Percentiles rank a stretch among this genome's conserved stretches.
phyloP scores from a whole-genome alignment of 306 rosid genomes.

The Acacia acuminata region DNA sequence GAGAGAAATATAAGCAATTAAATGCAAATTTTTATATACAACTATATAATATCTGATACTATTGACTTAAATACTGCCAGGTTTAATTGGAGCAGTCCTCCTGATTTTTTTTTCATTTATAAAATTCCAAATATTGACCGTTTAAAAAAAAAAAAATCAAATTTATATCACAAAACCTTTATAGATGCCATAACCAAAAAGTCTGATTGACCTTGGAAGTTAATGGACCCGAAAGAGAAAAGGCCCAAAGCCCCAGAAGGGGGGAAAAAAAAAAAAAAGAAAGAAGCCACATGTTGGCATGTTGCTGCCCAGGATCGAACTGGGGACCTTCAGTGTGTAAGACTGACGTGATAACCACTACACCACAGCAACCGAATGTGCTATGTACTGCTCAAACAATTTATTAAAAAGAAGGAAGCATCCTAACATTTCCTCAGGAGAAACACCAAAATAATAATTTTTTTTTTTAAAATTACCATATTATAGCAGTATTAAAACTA shows the following conservation, averaged over 20 bases:
- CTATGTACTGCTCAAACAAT: not conserved
- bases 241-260: not conserved
- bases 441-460: too few relatives aligned
- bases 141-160: not conserved
- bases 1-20: too few relatives aligned
- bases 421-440: too few relatives aligned
- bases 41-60: too few relatives aligned
- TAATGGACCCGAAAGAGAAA: not conserved
- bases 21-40: too few relatives aligned
- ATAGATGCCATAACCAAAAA: not conserved
- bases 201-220: not conserved
- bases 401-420: too few relatives aligned
- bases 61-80: too few relatives aligned
- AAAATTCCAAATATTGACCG: not conserved
- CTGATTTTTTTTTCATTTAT: not conserved
- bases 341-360: slow-evolving; percentile 54
- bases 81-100: not conserved
- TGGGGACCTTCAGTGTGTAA: slow-evolving; percentile 49
- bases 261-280: not conserved
- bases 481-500: too few relatives aligned
- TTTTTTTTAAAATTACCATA: too few relatives aligned
- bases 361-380: slow-evolving; percentile 35
- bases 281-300: not conserved
- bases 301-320: slow-evolving; percentile 54
- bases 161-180: not conserved